Evolutionary conservation across 345 rosid genomes (phyloP), one percentile per base, ranked within the genome.

Genomic region (Erysimum cheiranthoides): DNA sequence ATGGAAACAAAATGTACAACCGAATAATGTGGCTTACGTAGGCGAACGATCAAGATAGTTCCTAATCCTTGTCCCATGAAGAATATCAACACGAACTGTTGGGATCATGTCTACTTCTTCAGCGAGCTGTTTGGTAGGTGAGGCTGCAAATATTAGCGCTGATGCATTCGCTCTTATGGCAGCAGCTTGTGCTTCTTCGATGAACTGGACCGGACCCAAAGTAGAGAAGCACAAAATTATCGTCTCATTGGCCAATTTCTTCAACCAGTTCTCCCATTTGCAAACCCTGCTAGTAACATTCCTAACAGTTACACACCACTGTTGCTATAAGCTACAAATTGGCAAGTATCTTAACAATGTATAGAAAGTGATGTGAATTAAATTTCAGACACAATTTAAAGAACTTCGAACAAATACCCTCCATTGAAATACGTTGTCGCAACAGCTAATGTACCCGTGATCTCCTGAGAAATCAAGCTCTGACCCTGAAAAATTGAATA

Each of bases 191-290:
- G 92, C 94, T 5, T 60, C 80, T 34, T 64, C 90, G 4, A 59
- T 77, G 30, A 74, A 46, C 45, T n/a, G 70, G 43, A 81, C 38
- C 17, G 75, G 53, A n/a, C 90, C 92, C 40, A 75, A 45, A 1
- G 79, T 80, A 9, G 91, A 80, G 81, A 91, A 89, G 77, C 96
- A 90, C 21, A 88, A 32, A 42, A 91, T 61, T 31, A 85, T 50
- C 60, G 25, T 84, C 34, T 85, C 84, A 5, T 27, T 77, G 16
- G 91, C 93, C n/a, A 10, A 1, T 49, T n/a, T 82, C 35, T 56
- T 34, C 7, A 65, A 76, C 88, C 88, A 82, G 10, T 60, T 66
- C 39, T 74, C 86, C 78, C 13, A 16, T 42, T 34, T 43, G 74
- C 92, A 90, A 62, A 78, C 62, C 61, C 91, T 87, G 78, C 50